Evolutionary conservation across 2,329 filamentous ascomycete species (phyloP).

Genomic region (Diaporthe citri): DNA sequence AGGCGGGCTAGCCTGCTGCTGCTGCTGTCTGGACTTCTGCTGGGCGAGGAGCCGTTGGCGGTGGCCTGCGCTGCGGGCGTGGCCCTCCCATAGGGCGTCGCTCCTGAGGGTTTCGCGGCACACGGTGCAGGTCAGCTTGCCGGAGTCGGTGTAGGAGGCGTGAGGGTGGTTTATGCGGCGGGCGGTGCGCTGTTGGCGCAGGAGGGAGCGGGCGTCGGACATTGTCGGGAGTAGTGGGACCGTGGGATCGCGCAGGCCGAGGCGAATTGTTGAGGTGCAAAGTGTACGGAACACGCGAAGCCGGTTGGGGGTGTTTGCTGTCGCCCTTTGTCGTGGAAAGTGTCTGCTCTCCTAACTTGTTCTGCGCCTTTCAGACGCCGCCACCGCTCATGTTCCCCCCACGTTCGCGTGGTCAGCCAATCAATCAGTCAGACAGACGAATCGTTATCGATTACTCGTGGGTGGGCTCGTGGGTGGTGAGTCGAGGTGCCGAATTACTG

Average conservation of each 20-base stretch:
- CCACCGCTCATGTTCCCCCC: not conserved
- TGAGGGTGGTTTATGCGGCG: conserved; percentile 79
- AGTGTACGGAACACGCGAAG: not conserved
- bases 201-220: conserved; percentile 83
- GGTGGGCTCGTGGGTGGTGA: not conserved
- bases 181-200: conserved; percentile 81
- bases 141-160: conserved; percentile 75
- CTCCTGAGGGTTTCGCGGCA: conserved; percentile 75
- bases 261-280: conserved; percentile 3
- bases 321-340: not conserved
- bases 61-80: conserved; percentile 65
- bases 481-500: not conserved
- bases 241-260: not conserved
- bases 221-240: conserved; percentile 57
- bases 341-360: not conserved
- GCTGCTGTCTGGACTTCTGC: conserved; percentile 43
- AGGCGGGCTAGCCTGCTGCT: conserved; percentile 41
- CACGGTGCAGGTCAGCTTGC: conserved; percentile 75
- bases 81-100: conserved; percentile 76
- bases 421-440: not conserved
- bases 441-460: not conserved
- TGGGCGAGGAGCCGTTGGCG: conserved; percentile 51
- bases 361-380: not conserved
- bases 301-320: not conserved
- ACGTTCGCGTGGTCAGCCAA: not conserved